Base-by-base conservation (phyloP, 805 yeast species). In the Pichia ethanolica region DNA sequence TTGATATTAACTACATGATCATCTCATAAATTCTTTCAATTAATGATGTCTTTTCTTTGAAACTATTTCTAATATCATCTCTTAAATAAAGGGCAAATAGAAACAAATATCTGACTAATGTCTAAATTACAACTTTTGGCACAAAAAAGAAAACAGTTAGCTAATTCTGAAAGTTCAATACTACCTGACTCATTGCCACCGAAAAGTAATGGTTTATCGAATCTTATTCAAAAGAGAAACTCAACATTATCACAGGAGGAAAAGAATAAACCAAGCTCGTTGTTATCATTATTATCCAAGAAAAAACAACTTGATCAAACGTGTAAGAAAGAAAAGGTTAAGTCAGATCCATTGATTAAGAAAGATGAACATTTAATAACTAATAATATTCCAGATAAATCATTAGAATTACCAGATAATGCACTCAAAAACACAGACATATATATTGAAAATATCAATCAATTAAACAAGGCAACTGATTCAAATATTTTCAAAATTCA, bases 111-210 rank as follows among this genome's bases (percentile, higher is more conserved):
- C 9, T 30, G 32, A 30, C 2, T 30, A 30, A 30, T 56, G 55
- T 57, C 60, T 1, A 57, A 57, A 48, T 13, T 57, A 26, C 58
- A 56, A 33, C 46, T 44, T n/a, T 35, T 57, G 4, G 55, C 58
- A 4, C 43, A 46, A 25, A 46, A 48, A 41, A 41, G 47, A 37
- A 46, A 49, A 14, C 37, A 25, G 5, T 37, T 39, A 27, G 45
- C 45, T 14, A 27, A 20, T 20, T 20, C 45, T n/a, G 42, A 38
- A 37, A 20, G 38, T 38, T 11, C 35, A 10, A 6, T 11, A 8
- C 4, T 28, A 11, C 10, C 41, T 5, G 41, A 38, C 9, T 10
- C 12, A 20, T 20, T 20, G 7, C 36, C 20, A 5, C 28, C 3
- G 25, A 5, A 11, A n/a, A 30, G 4, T n/a, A 32, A 12, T 28